A percentile compares a stretch with the other conserved stretches of the same genome.
phyloP scores from a whole-genome alignment of 163 green algal species.

The Smithsoniella earleae region DNA sequence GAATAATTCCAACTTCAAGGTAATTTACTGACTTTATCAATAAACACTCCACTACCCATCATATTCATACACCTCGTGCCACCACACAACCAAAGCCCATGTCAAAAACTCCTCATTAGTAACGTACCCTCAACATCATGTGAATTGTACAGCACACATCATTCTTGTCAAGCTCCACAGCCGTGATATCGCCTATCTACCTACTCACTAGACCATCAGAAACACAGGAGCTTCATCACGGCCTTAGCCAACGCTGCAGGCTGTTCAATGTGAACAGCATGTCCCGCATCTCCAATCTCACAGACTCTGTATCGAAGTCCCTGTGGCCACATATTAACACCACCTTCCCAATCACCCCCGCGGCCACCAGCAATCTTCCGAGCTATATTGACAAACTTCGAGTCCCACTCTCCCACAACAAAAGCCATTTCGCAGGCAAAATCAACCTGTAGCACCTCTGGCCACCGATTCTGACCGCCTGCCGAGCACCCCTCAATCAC shows the following conservation, averaged over 20 bases:
- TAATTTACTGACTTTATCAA: no score
- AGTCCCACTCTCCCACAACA: conserved; percentile 49
- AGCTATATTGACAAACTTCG: conserved; percentile 57
- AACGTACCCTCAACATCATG: no score
- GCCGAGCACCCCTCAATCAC: neutral
- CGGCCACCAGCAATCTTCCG: neutral
- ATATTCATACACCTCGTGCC: no score
- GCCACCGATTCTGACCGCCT: conserved; percentile 41
- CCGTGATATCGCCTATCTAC: no score
- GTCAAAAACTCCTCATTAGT: no score
- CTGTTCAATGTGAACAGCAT: conserved; percentile 60
- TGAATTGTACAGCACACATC: no score
- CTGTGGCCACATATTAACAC: neutral
- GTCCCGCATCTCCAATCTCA: conserved; percentile 44
- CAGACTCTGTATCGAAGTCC: conserved; percentile 32
- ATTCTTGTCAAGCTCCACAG: no score
- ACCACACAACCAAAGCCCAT: no score
- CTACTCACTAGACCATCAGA: no score
- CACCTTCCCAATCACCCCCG: neutral
- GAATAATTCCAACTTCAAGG: no score
- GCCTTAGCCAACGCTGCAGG: conserved; percentile 34
- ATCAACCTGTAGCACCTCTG: conserved; percentile 34
- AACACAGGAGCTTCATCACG: neutral
- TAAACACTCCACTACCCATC: no score
- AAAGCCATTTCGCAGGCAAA: conserved; percentile 43